Conservation (phyloP, 768 basidiomycete genomes). For the Psilocybe azurescens region DNA sequence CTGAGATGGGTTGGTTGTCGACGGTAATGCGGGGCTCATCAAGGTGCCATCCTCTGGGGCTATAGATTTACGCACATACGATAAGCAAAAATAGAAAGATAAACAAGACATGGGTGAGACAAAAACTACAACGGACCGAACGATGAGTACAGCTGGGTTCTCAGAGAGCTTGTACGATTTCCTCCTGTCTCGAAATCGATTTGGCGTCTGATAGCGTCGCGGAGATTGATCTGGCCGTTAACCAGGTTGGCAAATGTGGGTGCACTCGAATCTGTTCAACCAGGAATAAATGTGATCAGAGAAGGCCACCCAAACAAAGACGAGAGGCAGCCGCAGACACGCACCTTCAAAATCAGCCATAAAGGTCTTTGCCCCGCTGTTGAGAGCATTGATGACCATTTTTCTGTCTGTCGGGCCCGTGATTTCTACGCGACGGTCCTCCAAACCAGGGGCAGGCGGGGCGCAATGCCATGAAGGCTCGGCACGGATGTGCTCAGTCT, state of each 20-base stretch:
- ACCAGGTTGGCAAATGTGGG: slow-evolving; percentile 95
- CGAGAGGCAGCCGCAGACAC: slow-evolving; percentile 22
- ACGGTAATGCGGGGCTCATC: slow-evolving; percentile 92
- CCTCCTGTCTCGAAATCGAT: slow-evolving; percentile 90
- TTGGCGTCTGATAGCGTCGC: slow-evolving; percentile 86
- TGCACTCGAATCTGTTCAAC: slow-evolving; percentile 78
- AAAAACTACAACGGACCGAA: slow-evolving; percentile 63
- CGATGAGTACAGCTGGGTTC: slow-evolving; percentile 89
- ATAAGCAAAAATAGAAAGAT: slow-evolving; percentile 21
- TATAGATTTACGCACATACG: slow-evolving; percentile 32
- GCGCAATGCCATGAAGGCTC: slow-evolving; percentile 94
- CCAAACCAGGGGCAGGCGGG: slow-evolving; percentile 89
- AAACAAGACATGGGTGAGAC: slow-evolving; percentile 16
- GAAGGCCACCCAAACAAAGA: neutral
- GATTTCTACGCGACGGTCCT: slow-evolving; percentile 96
- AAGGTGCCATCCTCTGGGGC: slow-evolving; percentile 98
- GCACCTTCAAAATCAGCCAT: slow-evolving; percentile 99
- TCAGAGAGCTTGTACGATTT: slow-evolving; percentile 91
- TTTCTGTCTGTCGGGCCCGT: slow-evolving; percentile 98
- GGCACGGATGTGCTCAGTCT: slow-evolving; percentile 88
- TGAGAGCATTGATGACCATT: slow-evolving; percentile 98
- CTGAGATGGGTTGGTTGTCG: slow-evolving; percentile 90
- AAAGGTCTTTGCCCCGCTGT: slow-evolving; percentile 96
- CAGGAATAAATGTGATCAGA: slow-evolving; percentile 1
- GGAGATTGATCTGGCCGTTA: slow-evolving; percentile 92